phyloP scores from a whole-genome alignment of 2,329 filamentous ascomycete genomes.

The Xylariales sp. region DNA sequence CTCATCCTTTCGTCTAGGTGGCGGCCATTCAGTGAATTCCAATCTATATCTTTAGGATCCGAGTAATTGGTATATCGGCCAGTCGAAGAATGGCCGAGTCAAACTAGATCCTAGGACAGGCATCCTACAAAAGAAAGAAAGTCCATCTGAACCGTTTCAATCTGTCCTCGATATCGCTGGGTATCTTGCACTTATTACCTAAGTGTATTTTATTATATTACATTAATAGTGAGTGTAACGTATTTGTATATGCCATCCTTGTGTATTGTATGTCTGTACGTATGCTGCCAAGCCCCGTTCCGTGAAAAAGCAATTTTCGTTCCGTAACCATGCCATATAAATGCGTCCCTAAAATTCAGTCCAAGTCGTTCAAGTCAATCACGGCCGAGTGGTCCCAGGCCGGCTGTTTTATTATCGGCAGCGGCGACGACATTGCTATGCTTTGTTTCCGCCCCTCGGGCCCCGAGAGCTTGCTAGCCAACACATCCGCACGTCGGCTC shows the following conservation, averaged over 20 bases:
- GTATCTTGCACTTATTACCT: slow-evolving; percentile 26
- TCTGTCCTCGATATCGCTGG: slow-evolving; percentile 18
- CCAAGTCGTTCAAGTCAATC: slow-evolving; percentile 16
- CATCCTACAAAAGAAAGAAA: background rate
- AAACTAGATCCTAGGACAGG: background rate
- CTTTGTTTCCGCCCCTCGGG: slow-evolving; percentile 17
- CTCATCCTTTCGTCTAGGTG: background rate
- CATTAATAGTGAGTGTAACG: slow-evolving; percentile 26
- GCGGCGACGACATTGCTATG: slow-evolving; percentile 20
- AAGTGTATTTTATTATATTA: slow-evolving; percentile 25
- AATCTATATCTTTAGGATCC: too few species aligned
- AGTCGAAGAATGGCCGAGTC: too few species aligned
- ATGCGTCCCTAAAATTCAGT: background rate
- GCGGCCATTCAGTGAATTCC: too few species aligned
- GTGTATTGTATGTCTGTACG: background rate
- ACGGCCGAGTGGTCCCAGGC: slow-evolving; percentile 29
- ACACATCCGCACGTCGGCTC: slow-evolving; percentile 20
- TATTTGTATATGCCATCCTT: slow-evolving; percentile 8
- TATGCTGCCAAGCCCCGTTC: background rate
- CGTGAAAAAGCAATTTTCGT: background rate
- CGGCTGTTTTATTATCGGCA: slow-evolving; percentile 29
- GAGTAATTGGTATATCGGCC: too few species aligned
- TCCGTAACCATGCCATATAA: background rate
- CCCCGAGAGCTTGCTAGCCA: slow-evolving; percentile 27
- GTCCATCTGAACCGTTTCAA: background rate